Percentiles rank a stretch among this genome's conserved stretches.
Evolutionary conservation across 179 eudicot species (phyloP).

Genomic region (Pouteria campechiana): DNA sequence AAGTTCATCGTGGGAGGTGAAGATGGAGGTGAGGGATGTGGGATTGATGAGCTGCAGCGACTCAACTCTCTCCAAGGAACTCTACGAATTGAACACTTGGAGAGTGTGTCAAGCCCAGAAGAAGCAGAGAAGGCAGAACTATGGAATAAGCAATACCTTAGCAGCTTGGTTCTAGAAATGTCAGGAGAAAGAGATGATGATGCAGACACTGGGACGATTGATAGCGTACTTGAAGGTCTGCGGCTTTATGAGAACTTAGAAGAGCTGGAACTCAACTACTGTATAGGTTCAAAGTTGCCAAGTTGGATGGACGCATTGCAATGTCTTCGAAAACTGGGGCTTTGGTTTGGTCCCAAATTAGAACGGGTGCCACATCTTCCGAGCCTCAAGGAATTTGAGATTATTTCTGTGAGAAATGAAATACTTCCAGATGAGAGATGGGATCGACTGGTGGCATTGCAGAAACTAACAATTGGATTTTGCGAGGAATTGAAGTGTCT

Average conservation of each 20-base stretch:
- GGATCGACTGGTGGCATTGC: too few relatives aligned
- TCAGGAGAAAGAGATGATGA: background rate
- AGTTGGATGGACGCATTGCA: slow-evolving; percentile 10
- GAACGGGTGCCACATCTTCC: slow-evolving; percentile 10
- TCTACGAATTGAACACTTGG: slow-evolving; percentile 12
- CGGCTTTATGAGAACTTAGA: slow-evolving; percentile 4
- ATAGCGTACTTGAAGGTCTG: slow-evolving; percentile 19
- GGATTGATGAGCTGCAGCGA: slow-evolving; percentile 5
- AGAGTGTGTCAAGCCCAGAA: background rate
- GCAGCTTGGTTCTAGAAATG: slow-evolving; percentile 6
- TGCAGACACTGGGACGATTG: background rate
- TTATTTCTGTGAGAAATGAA: too few relatives aligned
- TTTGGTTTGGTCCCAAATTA: slow-evolving; percentile 8
- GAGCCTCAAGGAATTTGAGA: too few relatives aligned
- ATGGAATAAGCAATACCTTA: slow-evolving; percentile 6
- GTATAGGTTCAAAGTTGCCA: slow-evolving; percentile 9
- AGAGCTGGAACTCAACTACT: slow-evolving; percentile 5
- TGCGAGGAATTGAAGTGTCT: too few relatives aligned
- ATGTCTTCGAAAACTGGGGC: slow-evolving; percentile 2
- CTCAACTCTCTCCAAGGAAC: slow-evolving; percentile 12
- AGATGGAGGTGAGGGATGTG: slow-evolving; percentile 4
- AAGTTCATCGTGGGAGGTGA: slow-evolving; percentile 7
- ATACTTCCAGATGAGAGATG: too few relatives aligned
- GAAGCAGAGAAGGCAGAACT: slow-evolving; percentile 14
- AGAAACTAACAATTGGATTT: too few relatives aligned